Base-by-base conservation (phyloP, 768 basidiomycete genomes). In the Boletales sp. region DNA sequence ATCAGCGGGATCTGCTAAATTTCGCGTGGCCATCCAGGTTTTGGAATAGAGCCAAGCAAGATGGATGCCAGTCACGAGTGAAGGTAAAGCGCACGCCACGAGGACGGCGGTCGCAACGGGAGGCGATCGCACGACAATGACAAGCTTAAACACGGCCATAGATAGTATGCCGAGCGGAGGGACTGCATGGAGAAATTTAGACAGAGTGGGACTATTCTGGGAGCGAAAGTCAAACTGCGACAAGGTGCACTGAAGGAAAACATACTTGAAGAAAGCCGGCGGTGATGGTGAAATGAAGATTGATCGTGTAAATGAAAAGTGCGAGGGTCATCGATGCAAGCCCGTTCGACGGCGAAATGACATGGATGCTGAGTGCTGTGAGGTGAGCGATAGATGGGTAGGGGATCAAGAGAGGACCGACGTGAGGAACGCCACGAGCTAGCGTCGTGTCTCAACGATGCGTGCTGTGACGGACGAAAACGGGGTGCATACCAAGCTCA, bases 371-470 rank as follows among this genome's bases (percentile, higher is more conserved):
- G 21, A 29, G 34, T 6, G n/a, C n/a, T n/a, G n/a, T n/a, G 24
- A 1, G 24, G 7, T 27, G 24, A 27, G 24, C 24, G 24, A 27
- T 7, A 27, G 24, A 27, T 5, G 24, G 24, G 6, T 7, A 27
- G 24, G 24, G 24, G 24, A 7, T 6, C 24, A 5, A 27, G 24
- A 37, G 29, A 42, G 3, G 12, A 49, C 66, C 40, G 18, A 67
- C 66, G 57, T 47, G 27, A 67, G 55, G 51, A 67, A 63, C n/a
- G 56, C 51, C 48, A 57, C 46, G 39, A 67, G 62, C 67, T 68
- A n/a, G 40, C 41, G 38, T n/a, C 8, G 18, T 34, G 13, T 24
- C 13, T 58, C n/a, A 55, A 43, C 45, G n/a, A 5, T 12, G 27
- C 35, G 29, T 24, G 17, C n/a, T 17, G 29, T 10, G 6, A 2